A percentile compares a stretch with the other conserved stretches of the same genome.
Evolutionary conservation across 1,284 basidiomycete species (phyloP).

Genomic region (Ustilago tritici): DNA sequence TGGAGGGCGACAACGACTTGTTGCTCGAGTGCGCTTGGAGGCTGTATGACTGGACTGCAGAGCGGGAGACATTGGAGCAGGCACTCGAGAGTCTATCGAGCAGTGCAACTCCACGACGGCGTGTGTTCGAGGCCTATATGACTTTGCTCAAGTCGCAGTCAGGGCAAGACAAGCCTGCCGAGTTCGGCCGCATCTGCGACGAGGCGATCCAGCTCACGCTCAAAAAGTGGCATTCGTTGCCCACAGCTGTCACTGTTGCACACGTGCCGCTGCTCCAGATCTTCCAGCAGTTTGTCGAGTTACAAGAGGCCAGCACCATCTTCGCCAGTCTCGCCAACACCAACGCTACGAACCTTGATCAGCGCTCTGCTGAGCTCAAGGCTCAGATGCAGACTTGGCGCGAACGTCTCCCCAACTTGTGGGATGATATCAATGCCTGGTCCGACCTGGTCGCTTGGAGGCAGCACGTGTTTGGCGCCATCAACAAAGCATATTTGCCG

Average conservation of each 20-base stretch:
- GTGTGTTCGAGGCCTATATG: conserved; percentile 95
- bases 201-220: conserved; percentile 97
- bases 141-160: conserved; percentile 77
- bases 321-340: conserved; percentile 91
- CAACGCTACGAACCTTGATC: conserved; percentile 88
- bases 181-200: conserved; percentile 78
- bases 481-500: conserved; percentile 96
- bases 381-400: conserved; percentile 80
- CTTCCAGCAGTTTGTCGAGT: conserved; percentile 98
- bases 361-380: conserved; percentile 94
- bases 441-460: conserved; percentile 98
- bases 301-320: conserved; percentile 85
- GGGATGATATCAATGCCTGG: conserved; percentile 99
- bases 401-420: conserved; percentile 92
- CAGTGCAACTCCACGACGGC: conserved; percentile 88
- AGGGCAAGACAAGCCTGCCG: conserved; percentile 60
- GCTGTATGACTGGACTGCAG: conserved; percentile 85
- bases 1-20: conserved; percentile 91
- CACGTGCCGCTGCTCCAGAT: conserved; percentile 95
- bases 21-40: conserved; percentile 97
- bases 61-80: conserved; percentile 84
- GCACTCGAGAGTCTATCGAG: conserved; percentile 86
- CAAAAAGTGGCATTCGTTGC: conserved; percentile 93
- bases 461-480: conserved; percentile 88
- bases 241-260: conserved; percentile 85